These are phyloP conservation scores for Penicillium desertorum DNA, from an alignment of 495 filamentous ascomycete genomes.

Conservation along the genomic window DNA sequence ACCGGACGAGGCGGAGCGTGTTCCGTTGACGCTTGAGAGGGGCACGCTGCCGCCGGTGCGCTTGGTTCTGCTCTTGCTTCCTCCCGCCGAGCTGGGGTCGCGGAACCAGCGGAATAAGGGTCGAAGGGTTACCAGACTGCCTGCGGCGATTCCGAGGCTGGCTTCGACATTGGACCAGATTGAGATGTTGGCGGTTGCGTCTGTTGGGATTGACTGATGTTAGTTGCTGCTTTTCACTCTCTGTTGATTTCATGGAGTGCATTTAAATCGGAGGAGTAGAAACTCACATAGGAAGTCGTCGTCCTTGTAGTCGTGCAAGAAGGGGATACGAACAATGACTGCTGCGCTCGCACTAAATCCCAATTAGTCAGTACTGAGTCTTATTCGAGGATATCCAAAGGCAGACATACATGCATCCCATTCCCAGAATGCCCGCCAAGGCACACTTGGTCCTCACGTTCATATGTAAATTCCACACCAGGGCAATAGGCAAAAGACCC, in stretches of 20 bases:
- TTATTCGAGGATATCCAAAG: neutral
- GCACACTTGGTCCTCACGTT: constrained; percentile 36
- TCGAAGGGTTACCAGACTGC: constrained; percentile 48
- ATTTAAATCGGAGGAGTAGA: neutral
- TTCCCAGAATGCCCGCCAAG: constrained; percentile 39
- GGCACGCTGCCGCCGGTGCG: constrained; percentile 34
- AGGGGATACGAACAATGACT: constrained; percentile 42
- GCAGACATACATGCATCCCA: constrained; percentile 42
- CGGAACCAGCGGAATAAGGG: constrained; percentile 50
- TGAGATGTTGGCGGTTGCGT: constrained; percentile 44
- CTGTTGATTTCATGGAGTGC: neutral
- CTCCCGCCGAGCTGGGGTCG: constrained; percentile 32
- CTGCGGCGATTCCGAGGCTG: constrained; percentile 48
- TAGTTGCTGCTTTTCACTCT: constrained; percentile 12
- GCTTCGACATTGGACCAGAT: constrained; percentile 51
- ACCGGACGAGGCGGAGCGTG: constrained; percentile 21
- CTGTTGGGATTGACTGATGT: constrained; percentile 18
- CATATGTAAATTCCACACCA: constrained; percentile 45
- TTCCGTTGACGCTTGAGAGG: constrained; percentile 34
- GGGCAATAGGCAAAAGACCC: constrained; percentile 36
- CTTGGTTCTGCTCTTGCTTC: constrained; percentile 26
- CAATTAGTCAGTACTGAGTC: constrained; percentile 1
- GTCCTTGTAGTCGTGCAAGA: constrained; percentile 32
- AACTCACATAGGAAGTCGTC: constrained; percentile 36
- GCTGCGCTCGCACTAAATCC: constrained; percentile 35